A percentile compares a stretch with the other conserved stretches of the same genome.
These are phyloP conservation scores for Amaranthus hypochondriacus DNA, from an alignment of 148 eudicot species.

Conservation along the genomic window DNA sequence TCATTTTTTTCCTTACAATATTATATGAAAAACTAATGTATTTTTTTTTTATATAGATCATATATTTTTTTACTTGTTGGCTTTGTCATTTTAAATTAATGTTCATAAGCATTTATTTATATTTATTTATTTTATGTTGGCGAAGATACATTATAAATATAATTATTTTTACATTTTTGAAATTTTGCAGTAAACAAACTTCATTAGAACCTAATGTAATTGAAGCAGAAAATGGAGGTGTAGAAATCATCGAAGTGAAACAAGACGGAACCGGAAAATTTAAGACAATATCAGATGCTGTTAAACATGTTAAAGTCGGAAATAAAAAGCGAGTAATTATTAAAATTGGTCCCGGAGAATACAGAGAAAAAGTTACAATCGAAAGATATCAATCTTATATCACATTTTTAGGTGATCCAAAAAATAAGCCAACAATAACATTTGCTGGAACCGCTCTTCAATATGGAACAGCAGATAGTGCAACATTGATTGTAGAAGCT, in stretches of 20 bases:
- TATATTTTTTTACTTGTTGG: background rate
- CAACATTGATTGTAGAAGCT: conserved; percentile 49
- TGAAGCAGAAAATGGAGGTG: conserved; percentile 35
- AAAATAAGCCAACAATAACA: conserved; percentile 36
- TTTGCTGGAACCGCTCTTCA: conserved; percentile 43
- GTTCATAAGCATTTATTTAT: background rate
- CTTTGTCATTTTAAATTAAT: background rate
- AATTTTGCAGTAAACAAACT: conserved; percentile 18
- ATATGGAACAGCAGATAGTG: conserved; percentile 56
- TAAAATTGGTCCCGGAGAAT: conserved; percentile 50
- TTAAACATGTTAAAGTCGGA: conserved; percentile 37
- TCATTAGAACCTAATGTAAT: conserved; percentile 41
- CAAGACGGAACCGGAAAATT: conserved; percentile 50
- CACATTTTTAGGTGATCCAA: conserved; percentile 50
- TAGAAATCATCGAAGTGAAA: conserved; percentile 33
- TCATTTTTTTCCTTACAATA: too few species aligned
- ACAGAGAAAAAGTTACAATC: conserved; percentile 50
- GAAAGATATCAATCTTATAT: conserved; percentile 42
- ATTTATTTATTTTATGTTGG: background rate
- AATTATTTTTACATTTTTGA: too few species aligned
- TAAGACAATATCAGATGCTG: conserved; percentile 48
- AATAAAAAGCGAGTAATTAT: conserved; percentile 47
- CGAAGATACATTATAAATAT: too few species aligned
- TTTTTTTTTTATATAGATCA: too few species aligned
- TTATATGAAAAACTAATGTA: too few species aligned